Evolutionary conservation across 306 rosid species (phyloP).

Genomic region (Vachellia collinsii): DNA sequence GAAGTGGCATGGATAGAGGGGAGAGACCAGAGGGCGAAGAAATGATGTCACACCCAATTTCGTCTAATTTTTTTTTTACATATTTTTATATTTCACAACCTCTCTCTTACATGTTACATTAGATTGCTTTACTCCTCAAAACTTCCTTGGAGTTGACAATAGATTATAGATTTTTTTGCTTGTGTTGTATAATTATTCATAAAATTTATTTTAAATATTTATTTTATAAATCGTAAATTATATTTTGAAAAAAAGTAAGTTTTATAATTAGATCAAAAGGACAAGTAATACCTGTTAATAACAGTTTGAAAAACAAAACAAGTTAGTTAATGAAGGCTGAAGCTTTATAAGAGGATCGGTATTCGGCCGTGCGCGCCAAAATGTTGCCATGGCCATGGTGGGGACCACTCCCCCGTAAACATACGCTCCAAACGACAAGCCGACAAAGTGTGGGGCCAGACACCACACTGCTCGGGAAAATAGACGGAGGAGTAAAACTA

Average conservation of each 20-base stretch:
- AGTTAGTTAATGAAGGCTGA: not conserved
- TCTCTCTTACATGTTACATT: too few species aligned
- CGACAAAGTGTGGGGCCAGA: slow-evolving; percentile 49
- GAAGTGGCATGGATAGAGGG: not conserved
- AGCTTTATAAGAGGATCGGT: not conserved
- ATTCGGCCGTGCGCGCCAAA: not conserved
- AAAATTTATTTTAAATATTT: too few species aligned
- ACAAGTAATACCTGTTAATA: too few species aligned
- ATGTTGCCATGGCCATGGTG: not conserved
- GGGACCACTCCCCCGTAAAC: slow-evolving; percentile 21
- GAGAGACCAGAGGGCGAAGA: not conserved
- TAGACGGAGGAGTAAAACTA: not conserved
- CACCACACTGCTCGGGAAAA: slow-evolving; percentile 21
- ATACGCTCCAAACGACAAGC: slow-evolving; percentile 50
- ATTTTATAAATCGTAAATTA: too few species aligned
- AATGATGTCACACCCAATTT: not conserved
- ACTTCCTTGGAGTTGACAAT: not conserved
- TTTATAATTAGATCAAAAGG: too few species aligned
- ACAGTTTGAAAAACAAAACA: not conserved
- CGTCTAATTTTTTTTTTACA: too few species aligned
- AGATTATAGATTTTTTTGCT: too few species aligned
- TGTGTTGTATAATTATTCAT: too few species aligned
- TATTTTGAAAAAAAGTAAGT: too few species aligned
- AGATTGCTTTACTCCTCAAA: not conserved
- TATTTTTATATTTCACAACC: too few species aligned